Evolutionary conservation across 768 basidiomycete genomes (phyloP), one percentile per base, ranked within the genome.

Genomic region (Mycena rosella): DNA sequence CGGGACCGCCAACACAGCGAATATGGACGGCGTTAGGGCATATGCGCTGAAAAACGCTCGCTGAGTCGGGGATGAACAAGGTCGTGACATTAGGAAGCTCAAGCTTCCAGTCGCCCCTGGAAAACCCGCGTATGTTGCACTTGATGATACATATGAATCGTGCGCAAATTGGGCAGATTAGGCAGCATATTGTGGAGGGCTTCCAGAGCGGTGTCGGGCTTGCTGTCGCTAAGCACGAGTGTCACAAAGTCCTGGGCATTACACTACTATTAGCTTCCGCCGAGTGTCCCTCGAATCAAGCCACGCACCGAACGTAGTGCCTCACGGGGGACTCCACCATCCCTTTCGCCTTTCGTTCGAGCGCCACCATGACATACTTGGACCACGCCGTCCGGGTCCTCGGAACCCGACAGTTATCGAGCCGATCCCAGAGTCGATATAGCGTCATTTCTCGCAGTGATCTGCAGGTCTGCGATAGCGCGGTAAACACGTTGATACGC

Each of bases 11-110:
- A 15, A 51, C 52, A 26, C 68, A 65, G 30, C 63, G 49, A 24
- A 69, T 32, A 24, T 69, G 68, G 13, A 49, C 52, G 11, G 63
- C 62, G 42, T 69, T 65, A n/a, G 68, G 68, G 42, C 68, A 69
- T 17, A 69, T 49, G 2, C 45, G 36, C 36, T 63, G 62, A 7
- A 69, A 27, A 8, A 60, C 38, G 40, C 53, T 60, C 32, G 17
- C 63, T 5, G 54, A 20, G 24, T 1, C 51, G 30, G 63, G 58
- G 13, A 69, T 5, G 44, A 60, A 65, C 3, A 69, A 42, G n/a
- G 68, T 48, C 36, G 58, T 60, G 0, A 65, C 68, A n/a, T 48
- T 55, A 20, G 68, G 59, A 0, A 69, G 68, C 40, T 49, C 29
- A 3, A 70, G 58, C 22, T 62, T 57, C 40, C 52, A 54, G 29